A percentile compares a stretch with the other conserved stretches of the same genome.
Evolutionary conservation across 2,329 filamentous ascomycete genomes (phyloP).

Genomic region (Coniochaeta pulveracea): DNA sequence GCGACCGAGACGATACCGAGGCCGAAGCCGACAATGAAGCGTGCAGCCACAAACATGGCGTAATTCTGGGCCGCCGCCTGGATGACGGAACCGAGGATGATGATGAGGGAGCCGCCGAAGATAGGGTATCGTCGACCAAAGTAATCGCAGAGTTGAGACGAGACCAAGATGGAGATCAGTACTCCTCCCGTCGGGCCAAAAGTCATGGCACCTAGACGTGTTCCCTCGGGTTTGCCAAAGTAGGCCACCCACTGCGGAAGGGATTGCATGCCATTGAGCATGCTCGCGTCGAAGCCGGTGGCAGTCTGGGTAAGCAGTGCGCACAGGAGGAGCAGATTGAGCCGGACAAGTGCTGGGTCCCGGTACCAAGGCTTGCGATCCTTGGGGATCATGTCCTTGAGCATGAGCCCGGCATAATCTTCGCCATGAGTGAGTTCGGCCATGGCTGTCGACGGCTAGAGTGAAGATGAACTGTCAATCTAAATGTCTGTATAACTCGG

Average conservation of each 20-base stretch:
- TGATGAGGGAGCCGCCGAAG: constrained; percentile 14
- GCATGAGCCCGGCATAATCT: constrained; percentile 5
- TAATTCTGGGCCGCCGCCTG: constrained; percentile 14
- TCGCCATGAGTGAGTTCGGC: background rate
- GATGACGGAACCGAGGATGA: constrained; percentile 17
- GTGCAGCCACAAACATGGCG: constrained; percentile 10
- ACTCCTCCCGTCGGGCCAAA: constrained; percentile 11
- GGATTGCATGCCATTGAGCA: constrained; percentile 18
- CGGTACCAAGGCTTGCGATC: constrained; percentile 11
- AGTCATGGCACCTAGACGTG: constrained; percentile 18
- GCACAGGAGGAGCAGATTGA: constrained; percentile 20
- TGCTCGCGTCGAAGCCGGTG: constrained; percentile 19
- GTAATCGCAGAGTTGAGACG: constrained; percentile 15
- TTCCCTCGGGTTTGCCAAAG: constrained; percentile 17
- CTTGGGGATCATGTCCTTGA: constrained; percentile 9
- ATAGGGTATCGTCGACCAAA: constrained; percentile 17
- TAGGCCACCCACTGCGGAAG: constrained; percentile 18
- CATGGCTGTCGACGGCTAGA: background rate
- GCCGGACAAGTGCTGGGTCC: constrained; percentile 13
- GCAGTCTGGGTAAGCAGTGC: constrained; percentile 20
- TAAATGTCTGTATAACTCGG: too few relatives aligned
- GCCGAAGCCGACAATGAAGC: constrained; percentile 11
- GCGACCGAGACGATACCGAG: constrained; percentile 8
- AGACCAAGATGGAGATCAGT: constrained; percentile 7
- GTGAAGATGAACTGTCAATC: too few relatives aligned